Conservation (phyloP, 495 filamentous ascomycete species). For the Antarctomyces pellizariae region DNA sequence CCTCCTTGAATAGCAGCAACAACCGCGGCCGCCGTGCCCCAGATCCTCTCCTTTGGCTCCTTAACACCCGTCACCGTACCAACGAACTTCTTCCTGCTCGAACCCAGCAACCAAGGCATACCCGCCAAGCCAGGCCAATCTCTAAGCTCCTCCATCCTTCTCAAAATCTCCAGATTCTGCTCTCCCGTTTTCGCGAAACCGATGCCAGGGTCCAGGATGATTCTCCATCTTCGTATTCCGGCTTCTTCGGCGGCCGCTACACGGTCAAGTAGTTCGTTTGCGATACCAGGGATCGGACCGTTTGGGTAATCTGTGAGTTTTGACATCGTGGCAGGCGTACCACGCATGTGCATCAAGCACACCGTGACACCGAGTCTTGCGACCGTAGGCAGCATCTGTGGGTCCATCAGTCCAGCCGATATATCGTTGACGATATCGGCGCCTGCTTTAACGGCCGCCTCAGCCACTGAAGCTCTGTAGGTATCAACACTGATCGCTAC, state of each 20-base stretch:
- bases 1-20: constrained; percentile 75
- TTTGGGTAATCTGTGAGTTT: constrained; percentile 41
- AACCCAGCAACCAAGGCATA: constrained; percentile 75
- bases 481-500: constrained; percentile 75
- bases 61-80: constrained; percentile 56
- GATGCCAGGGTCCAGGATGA: constrained; percentile 82
- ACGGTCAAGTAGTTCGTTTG: constrained; percentile 40
- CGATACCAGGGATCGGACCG: constrained; percentile 49
- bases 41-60: constrained; percentile 33
- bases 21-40: constrained; percentile 79
- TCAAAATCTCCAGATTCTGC: constrained; percentile 63
- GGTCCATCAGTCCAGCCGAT: constrained; percentile 58
- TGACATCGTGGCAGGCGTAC: constrained; percentile 66
- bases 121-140: constrained; percentile 36
- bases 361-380: constrained; percentile 61
- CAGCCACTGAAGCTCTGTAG: constrained; percentile 71
- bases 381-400: constrained; percentile 60
- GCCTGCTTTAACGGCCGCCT: constrained; percentile 53
- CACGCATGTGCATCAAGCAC: constrained; percentile 90
- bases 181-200: constrained; percentile 71
- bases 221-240: constrained; percentile 76
- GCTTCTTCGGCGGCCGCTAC: constrained; percentile 58
- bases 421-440: constrained; percentile 94
- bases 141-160: constrained; percentile 37
- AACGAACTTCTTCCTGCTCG: constrained; percentile 79